Evolutionary conservation across 169 alveolate genomes (phyloP).

Genomic region (Theileria equi): DNA sequence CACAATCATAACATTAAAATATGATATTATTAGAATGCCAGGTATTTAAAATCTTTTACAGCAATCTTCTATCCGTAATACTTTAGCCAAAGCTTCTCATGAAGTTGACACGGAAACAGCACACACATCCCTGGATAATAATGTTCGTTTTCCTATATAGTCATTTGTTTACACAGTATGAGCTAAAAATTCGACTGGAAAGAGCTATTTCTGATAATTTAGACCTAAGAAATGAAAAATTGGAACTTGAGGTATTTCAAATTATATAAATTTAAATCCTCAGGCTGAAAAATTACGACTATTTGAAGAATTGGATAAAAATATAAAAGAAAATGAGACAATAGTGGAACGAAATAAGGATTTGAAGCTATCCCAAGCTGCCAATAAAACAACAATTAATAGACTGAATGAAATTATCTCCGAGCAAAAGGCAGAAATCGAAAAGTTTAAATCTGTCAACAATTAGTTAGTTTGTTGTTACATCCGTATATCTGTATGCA

Average conservation of each 20-base stretch:
- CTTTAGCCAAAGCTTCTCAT: neutral
- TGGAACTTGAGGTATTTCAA: neutral
- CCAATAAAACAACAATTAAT: conserved; percentile 32
- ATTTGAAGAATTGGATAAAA: conserved; percentile 1
- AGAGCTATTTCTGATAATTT: conserved; percentile 37
- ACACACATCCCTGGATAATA: neutral
- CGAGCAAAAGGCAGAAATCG: conserved; percentile 2
- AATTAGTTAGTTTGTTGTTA: conserved; percentile 44
- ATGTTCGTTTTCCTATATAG: neutral
- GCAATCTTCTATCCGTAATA: neutral
- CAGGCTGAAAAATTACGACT: conserved; percentile 35
- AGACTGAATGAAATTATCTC: conserved; percentile 10
- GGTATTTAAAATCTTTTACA: neutral
- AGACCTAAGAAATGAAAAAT: neutral
- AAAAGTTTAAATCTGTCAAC: conserved; percentile 18
- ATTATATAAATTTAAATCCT: neutral
- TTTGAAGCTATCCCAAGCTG: conserved; percentile 4
- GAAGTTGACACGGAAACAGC: neutral
- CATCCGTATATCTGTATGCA: no score
- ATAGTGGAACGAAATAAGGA: conserved; percentile 32
- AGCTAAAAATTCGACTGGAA: conserved; percentile 7
- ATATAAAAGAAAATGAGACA: neutral
- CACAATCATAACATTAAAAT: conserved; percentile 24
- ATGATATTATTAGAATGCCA: neutral
- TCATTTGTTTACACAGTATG: neutral